Evolutionary conservation across 2,329 filamentous ascomycete species (phyloP), one percentile per base, ranked within the genome.

Genomic region (Dissoconium aciculare): DNA sequence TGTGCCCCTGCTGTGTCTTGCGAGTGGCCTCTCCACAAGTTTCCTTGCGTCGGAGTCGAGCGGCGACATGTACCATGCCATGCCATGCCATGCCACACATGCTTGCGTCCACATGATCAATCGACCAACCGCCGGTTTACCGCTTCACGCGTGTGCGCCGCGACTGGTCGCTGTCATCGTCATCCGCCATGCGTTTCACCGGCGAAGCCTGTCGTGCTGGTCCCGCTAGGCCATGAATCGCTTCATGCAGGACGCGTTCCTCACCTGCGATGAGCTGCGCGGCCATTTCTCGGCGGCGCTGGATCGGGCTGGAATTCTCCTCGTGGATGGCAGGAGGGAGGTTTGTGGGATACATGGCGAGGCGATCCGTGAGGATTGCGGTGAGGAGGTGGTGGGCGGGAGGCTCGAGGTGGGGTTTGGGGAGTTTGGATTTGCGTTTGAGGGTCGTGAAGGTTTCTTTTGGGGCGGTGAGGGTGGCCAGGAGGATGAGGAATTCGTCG

Each of bases 211-310:
- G n/a, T n/a, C n/a, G n/a, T n/a, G n/a, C n/a, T 4, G 31, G 11
- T 2, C 41, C 38, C 17, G 37, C 32, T 4, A 46, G 27, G n/a
- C 36, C 37, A 12, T 37, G 34, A 15, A 39, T 60, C 1, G 72
- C 61, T 45, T 71, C 63, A 33, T 62, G 55, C 14, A 84, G 49
- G 4, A 85, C 59, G 42, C 65, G 63, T 52, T 83, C 83, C 55
- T 87, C 80, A 10, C 79, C 80, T 3, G 74, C 55, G 36, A 80
- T 67, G 19, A 84, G 76, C 30, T 68, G 58, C 13, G 74, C 46
- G 0, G 79, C 79, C 72, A 79, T 78, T 5, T 23, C 23, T 4
- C 26, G 23, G 11, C 40, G 39, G 17, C 59, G 10, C 52, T 24
- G 24, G 16, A 26, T 32, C n/a, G 30, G 14, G 35, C 39, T 75